Evolutionary conservation across 176 grass and related monocot genomes (phyloP).

Genomic region (Tillandsia leiboldiana): DNA sequence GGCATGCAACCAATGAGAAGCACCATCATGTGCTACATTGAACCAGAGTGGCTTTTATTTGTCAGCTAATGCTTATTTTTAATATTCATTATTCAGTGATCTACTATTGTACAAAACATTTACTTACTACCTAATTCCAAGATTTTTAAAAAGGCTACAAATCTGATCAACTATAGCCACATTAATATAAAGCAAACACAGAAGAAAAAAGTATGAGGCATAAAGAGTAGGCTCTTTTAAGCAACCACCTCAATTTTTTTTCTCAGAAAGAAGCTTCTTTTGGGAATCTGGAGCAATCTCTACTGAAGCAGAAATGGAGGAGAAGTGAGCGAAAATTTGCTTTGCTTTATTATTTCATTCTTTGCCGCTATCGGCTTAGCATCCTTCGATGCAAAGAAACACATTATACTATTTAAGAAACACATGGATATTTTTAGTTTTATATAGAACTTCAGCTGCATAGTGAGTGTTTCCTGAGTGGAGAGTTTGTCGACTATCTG

Average conservation of each 20-base stretch:
- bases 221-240: slow-evolving; percentile 5
- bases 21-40: background rate
- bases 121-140: slow-evolving; percentile 1
- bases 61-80: background rate
- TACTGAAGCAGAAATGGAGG: slow-evolving; percentile 4
- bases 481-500: background rate
- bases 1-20: slow-evolving; percentile 1
- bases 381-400: background rate
- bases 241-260: background rate
- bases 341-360: background rate
- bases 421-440: background rate
- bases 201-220: background rate
- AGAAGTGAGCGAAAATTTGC: background rate
- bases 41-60: background rate
- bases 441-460: background rate
- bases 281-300: background rate
- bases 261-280: background rate
- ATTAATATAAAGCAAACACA: background rate
- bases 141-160: background rate
- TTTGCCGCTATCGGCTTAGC: background rate
- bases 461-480: background rate
- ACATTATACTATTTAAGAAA: background rate
- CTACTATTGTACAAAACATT: background rate
- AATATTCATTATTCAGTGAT: background rate
- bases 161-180: background rate